Evolutionary conservation across 176 grass and related monocot species (phyloP).

Genomic region (Oryza officinalis): DNA sequence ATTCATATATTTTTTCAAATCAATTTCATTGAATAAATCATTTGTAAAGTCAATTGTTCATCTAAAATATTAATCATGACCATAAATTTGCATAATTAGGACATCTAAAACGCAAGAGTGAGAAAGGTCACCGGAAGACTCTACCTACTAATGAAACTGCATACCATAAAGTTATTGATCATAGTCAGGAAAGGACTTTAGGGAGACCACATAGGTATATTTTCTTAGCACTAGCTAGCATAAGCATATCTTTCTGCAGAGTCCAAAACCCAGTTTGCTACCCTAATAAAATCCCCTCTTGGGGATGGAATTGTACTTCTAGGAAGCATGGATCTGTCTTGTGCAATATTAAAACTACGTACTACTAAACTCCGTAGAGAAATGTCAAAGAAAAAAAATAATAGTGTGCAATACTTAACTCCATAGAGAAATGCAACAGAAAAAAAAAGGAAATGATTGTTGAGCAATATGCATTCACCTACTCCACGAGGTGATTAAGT

Average conservation of each 20-base stretch:
- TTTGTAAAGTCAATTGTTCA: no score
- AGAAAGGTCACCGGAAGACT: background rate
- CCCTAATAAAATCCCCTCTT: background rate
- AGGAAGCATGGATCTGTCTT: background rate
- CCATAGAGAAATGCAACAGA: background rate
- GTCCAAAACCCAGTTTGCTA: background rate
- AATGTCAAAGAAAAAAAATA: background rate
- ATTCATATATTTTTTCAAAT: no score
- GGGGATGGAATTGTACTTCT: background rate
- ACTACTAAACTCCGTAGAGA: background rate
- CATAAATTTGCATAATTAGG: no score
- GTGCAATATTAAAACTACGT: background rate
- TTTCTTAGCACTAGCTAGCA: background rate
- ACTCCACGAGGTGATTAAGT: conserved; percentile 19
- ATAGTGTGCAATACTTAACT: background rate
- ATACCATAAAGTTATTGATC: background rate
- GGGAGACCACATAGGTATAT: background rate
- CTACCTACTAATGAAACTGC: background rate
- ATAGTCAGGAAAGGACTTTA: background rate
- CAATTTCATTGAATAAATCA: no score
- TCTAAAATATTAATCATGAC: no score
- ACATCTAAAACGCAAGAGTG: background rate
- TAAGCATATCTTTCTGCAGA: background rate
- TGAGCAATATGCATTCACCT: background rate
- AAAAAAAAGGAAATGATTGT: background rate